phyloP scores from a whole-genome alignment of 495 filamentous ascomycete genomes.

The Aspergillus panamensis region DNA sequence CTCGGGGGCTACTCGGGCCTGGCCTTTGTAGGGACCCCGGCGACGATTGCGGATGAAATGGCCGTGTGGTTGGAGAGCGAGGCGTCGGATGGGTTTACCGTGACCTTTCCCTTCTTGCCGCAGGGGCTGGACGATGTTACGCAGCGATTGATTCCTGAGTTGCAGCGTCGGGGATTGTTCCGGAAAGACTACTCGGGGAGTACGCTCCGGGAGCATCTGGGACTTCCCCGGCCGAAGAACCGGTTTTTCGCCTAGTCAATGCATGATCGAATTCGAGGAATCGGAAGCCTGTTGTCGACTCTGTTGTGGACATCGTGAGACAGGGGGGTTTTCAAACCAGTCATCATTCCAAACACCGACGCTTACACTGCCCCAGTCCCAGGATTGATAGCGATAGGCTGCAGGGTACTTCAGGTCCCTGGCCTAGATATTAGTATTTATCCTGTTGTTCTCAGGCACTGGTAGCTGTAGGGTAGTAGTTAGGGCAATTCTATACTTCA shows the following conservation, averaged over 20 bases:
- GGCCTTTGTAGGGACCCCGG: slow-evolving; percentile 50
- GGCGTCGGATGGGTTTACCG: slow-evolving; percentile 45
- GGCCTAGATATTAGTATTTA: too few relatives aligned
- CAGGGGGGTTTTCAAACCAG: too few relatives aligned
- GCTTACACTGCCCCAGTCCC: too few relatives aligned
- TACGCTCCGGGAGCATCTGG: slow-evolving; percentile 49
- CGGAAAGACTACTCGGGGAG: slow-evolving; percentile 41
- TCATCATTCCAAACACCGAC: too few relatives aligned
- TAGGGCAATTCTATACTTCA: too few relatives aligned
- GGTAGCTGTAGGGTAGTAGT: too few relatives aligned
- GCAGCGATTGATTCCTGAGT: slow-evolving; percentile 46
- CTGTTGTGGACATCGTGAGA: background rate
- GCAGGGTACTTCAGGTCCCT: too few relatives aligned
- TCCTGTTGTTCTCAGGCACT: too few relatives aligned
- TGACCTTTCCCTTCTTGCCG: slow-evolving; percentile 48
- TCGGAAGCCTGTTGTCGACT: too few relatives aligned
- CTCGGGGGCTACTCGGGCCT: slow-evolving; percentile 49
- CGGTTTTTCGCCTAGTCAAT: slow-evolving; percentile 38
- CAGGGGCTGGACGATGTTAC: slow-evolving; percentile 51
- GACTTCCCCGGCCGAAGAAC: slow-evolving; percentile 48
- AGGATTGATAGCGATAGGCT: too few relatives aligned
- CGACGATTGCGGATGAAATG: slow-evolving; percentile 49
- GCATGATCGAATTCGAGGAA: too few relatives aligned
- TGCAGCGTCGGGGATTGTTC: slow-evolving; percentile 50
- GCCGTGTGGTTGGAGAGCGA: slow-evolving; percentile 46